These are phyloP conservation scores for Penicillium egyptiacum DNA, from an alignment of 495 filamentous ascomycete genomes.

Conservation along the genomic window DNA sequence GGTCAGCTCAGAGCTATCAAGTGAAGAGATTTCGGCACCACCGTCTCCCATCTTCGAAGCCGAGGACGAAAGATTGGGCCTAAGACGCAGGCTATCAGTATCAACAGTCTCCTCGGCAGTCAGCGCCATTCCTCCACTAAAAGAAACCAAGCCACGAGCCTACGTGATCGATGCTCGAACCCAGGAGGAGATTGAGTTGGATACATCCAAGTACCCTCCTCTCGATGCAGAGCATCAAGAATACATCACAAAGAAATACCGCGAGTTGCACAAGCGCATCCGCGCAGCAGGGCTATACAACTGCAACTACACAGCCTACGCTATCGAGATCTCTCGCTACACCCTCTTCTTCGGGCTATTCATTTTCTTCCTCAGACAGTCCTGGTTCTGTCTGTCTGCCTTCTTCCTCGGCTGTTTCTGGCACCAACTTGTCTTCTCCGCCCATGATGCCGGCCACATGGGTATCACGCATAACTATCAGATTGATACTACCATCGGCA, in stretches of 20 bases:
- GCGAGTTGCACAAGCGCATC: constrained; percentile 63
- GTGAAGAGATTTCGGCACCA: constrained; percentile 14
- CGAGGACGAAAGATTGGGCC: constrained; percentile 4
- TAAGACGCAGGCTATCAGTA: constrained; percentile 30
- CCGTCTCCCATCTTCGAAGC: constrained; percentile 21
- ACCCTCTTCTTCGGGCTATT: constrained; percentile 58
- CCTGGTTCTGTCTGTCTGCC: constrained; percentile 45
- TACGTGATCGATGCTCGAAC: constrained; percentile 64
- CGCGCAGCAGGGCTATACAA: constrained; percentile 69
- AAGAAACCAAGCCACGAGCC: constrained; percentile 3
- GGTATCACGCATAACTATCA: constrained; percentile 84
- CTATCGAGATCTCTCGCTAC: constrained; percentile 65
- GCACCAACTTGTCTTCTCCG: constrained; percentile 88
- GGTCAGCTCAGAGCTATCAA: constrained; percentile 9
- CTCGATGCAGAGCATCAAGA: constrained; percentile 67
- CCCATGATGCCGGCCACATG: constrained; percentile 91
- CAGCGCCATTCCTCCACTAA: constrained; percentile 4
- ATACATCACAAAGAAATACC: constrained; percentile 72
- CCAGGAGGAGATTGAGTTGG: constrained; percentile 64
- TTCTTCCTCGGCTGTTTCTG: constrained; percentile 75
- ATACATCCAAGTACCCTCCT: constrained; percentile 70
- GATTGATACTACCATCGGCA: constrained; percentile 77
- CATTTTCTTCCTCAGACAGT: constrained; percentile 38
- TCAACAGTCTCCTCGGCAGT: constrained; percentile 53
- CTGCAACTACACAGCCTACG: constrained; percentile 79